These are phyloP conservation scores for Kwoniella dejecticola DNA, from an alignment of 768 basidiomycete species.

Conservation along the genomic window DNA sequence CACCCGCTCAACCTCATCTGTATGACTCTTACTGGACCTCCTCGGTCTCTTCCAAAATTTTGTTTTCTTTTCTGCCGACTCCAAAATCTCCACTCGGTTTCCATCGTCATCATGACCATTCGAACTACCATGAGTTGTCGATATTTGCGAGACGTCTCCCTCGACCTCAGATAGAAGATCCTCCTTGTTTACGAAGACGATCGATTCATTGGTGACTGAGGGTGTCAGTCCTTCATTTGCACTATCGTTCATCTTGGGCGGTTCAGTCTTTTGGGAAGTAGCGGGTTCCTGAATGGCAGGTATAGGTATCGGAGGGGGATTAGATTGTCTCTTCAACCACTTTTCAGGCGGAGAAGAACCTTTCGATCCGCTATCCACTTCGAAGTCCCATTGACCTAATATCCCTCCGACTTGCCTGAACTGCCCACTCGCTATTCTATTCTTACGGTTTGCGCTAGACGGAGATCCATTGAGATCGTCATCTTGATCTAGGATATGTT, in stretches of 20 bases:
- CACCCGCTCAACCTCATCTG: conserved; percentile 27
- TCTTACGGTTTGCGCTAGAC: neutral
- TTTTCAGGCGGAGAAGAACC: conserved; percentile 7
- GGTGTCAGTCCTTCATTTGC: neutral
- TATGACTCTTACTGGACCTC: conserved; percentile 19
- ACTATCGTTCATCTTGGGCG: neutral
- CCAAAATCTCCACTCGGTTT: conserved; percentile 26
- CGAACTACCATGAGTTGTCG: neutral
- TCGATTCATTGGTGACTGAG: conserved; percentile 2
- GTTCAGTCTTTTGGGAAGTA: too few species aligned
- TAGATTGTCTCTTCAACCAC: conserved; percentile 1
- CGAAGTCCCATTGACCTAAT: conserved; percentile 33
- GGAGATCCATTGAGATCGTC: neutral
- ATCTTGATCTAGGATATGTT: neutral
- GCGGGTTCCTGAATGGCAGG: too few species aligned
- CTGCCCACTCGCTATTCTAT: conserved; percentile 22
- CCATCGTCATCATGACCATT: conserved; percentile 2
- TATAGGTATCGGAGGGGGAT: too few species aligned
- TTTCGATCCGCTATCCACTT: conserved; percentile 4
- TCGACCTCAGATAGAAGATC: neutral
- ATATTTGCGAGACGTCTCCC: neutral
- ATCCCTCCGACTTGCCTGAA: conserved; percentile 37
- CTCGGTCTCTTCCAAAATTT: conserved; percentile 35
- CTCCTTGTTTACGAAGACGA: conserved; percentile 1
- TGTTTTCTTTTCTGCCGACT: conserved; percentile 32